Evolutionary conservation across 2,329 filamentous ascomycete species (phyloP), one percentile per base, ranked within the genome.

Genomic region (Hymenoscyphus fructigenus): DNA sequence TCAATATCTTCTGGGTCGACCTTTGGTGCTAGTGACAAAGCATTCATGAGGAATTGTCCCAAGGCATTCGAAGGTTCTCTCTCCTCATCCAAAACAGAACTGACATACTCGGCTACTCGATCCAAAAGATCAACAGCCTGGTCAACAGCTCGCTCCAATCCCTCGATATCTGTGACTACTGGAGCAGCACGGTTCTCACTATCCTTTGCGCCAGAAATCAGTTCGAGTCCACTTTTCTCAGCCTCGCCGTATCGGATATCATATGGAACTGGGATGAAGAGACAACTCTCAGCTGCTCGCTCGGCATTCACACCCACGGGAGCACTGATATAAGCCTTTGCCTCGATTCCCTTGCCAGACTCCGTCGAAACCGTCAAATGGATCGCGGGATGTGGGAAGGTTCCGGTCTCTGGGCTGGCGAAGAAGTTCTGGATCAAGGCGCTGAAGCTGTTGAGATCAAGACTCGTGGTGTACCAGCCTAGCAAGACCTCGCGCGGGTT

Each of bases 361-460:
- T 93, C 89, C 67, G 93, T 97, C 68, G 90, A 93, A 71, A 98
- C 92, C 68, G 95, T 99, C 78, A 99, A 84, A 82, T 99, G 95
- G 59, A 99, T 90, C 70, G 95, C 94, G n/a, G 95, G 95, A 81
- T 97, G 92, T 62, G 95, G 95, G 83, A 91, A 97, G 65, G 95
- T 99, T 77, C 95, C 95, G 70, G 97, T 96, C 76, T 96, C 95
- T 76, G 96, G 93, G 76, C 92, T 91, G 76, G 91, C 92, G 84
- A 98, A 99, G 85, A 98, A 99, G 85, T 99, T 99, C 82, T 99
- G 95, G 81, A 97, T 99, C 75, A 99, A 87, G 74, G 95, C 95
- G 78, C 91, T 95, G 85, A 99, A 99, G 78, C 91, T 96, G 87
- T 99, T 98, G 76, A 99, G 87, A 81, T 98, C 94, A 78, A 92